These are phyloP conservation scores for Erucastrum elatum DNA, from an alignment of 345 rosid species.

Conservation along the genomic window DNA sequence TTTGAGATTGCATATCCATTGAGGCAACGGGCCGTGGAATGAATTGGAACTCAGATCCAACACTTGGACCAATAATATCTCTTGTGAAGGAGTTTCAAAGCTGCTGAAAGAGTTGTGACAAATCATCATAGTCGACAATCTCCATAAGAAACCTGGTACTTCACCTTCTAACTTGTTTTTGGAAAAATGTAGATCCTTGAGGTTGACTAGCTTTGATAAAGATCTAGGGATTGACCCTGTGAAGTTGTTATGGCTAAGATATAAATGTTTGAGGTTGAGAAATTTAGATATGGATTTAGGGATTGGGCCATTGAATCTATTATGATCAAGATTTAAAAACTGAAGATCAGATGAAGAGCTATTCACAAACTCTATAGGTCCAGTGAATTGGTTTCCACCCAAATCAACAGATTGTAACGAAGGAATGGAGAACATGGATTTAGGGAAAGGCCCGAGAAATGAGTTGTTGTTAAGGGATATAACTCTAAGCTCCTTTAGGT, in stretches of 20 bases:
- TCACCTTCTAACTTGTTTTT: not conserved
- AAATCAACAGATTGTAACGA: not conserved
- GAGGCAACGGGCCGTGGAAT: not conserved
- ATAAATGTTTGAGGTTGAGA: not conserved
- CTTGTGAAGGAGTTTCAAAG: not conserved
- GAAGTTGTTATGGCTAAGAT: constrained; percentile 3
- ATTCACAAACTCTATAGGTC: not conserved
- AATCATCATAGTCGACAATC: not conserved
- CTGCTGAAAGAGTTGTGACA: not conserved
- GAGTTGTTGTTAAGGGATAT: constrained; percentile 1
- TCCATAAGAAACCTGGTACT: not conserved
- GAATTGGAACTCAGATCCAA: not conserved
- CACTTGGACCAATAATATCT: not conserved
- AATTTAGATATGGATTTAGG: not conserved
- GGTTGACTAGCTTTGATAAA: not conserved
- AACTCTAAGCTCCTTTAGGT: not conserved
- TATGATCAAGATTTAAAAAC: not conserved
- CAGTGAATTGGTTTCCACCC: not conserved
- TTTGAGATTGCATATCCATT: not conserved
- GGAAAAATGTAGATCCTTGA: not conserved
- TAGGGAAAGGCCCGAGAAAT: not conserved
- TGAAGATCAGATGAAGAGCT: not conserved
- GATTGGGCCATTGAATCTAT: not conserved
- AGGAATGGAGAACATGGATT: not conserved
- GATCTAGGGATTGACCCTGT: not conserved